Conservation (phyloP, 1,139 yeast genomes). For the Pichia sp. region DNA sequence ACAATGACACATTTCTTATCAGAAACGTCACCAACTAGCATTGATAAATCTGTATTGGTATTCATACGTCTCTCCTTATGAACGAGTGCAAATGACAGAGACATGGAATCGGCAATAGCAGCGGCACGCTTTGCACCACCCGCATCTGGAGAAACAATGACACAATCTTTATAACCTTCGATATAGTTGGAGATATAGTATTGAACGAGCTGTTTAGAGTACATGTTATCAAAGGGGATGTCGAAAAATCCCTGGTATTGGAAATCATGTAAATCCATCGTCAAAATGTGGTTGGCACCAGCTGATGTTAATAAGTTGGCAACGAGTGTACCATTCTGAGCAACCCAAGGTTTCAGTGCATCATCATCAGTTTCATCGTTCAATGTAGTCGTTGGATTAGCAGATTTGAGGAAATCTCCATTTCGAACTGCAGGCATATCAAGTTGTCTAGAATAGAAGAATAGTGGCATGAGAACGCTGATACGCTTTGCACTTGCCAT, state of each 20-base stretch:
- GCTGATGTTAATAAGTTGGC: conserved; percentile 87
- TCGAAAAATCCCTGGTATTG: conserved; percentile 93
- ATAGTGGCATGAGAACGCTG: conserved; percentile 90
- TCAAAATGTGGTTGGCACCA: conserved; percentile 93
- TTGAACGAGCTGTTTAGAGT: conserved; percentile 77
- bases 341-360: conserved; percentile 86
- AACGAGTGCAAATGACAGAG: conserved; percentile 86
- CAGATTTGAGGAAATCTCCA: conserved; percentile 14
- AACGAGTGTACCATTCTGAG: conserved; percentile 89
- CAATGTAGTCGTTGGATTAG: conserved; percentile 4
- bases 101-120: conserved; percentile 83
- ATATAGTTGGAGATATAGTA: conserved; percentile 69
- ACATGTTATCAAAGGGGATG: conserved; percentile 86
- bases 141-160: conserved; percentile 91
- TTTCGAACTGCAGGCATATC: conserved; percentile 63
- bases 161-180: conserved; percentile 70
- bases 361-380: not conserved
- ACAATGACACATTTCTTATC: conserved; percentile 78
- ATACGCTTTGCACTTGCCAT: conserved; percentile 91
- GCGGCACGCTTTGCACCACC: conserved; percentile 98
- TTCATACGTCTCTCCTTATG: conserved; percentile 85
- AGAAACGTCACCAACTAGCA: conserved; percentile 90
- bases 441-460: conserved; percentile 95
- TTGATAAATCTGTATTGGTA: conserved; percentile 25
- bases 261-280: conserved; percentile 96